A percentile compares a stretch with the other conserved stretches of the same genome.
These are phyloP conservation scores for Paxillus involutus DNA, from an alignment of 768 basidiomycete genomes.

Conservation along the genomic window DNA sequence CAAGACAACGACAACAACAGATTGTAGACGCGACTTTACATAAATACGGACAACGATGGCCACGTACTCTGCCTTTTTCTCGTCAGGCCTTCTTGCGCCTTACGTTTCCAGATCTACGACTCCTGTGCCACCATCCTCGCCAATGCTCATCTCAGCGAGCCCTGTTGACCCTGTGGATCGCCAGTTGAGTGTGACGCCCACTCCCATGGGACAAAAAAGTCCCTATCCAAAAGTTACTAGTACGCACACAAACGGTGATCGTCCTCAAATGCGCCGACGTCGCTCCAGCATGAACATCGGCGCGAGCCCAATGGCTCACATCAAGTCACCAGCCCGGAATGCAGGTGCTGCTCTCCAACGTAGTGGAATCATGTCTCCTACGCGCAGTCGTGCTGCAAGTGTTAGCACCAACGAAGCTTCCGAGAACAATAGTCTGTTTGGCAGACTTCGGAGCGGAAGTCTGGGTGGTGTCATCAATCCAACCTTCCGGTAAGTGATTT, in stretches of 20 bases:
- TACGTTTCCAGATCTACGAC: constrained; percentile 27
- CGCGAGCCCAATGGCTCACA: constrained; percentile 52
- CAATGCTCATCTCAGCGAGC: constrained; percentile 15
- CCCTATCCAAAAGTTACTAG: constrained; percentile 23
- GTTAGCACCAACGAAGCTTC: constrained; percentile 34
- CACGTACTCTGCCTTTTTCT: constrained; percentile 67
- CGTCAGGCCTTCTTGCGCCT: constrained; percentile 65
- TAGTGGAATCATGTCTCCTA: constrained; percentile 38
- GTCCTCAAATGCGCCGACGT: constrained; percentile 55
- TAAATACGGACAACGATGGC: constrained; percentile 30
- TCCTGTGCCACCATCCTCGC: constrained; percentile 26
- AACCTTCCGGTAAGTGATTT: constrained; percentile 32
- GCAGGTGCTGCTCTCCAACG: constrained; percentile 52
- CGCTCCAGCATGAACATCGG: constrained; percentile 61
- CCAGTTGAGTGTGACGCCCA: constrained; percentile 37
- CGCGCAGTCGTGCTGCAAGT: constrained; percentile 49
- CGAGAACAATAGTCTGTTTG: constrained; percentile 43
- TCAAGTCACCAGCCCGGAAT: constrained; percentile 56
- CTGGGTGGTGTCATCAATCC: constrained; percentile 29
- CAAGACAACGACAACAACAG: not conserved
- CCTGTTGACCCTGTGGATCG: constrained; percentile 35
- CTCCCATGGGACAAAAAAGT: constrained; percentile 27
- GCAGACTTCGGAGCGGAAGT: constrained; percentile 60
- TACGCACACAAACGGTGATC: constrained; percentile 17
- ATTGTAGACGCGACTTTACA: not conserved